Conservation (phyloP, 139 green algal genomes). For the Microglena sp. region DNA sequence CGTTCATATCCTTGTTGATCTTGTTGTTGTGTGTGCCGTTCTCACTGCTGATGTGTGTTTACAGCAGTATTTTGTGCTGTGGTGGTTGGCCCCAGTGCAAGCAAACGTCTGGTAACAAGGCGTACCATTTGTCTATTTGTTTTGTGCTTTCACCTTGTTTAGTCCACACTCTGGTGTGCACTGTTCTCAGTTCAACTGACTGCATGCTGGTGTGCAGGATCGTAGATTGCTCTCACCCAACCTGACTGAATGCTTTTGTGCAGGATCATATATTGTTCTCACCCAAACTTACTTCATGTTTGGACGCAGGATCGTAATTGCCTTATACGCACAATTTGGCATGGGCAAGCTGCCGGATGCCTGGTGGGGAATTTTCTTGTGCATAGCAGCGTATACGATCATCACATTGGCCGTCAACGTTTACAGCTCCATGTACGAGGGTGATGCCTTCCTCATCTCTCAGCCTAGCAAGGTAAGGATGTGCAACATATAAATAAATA, state of each 20-base stretch:
- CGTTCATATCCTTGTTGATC: too few relatives aligned
- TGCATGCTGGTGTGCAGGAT: not conserved
- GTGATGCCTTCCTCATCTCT: conserved; percentile 50
- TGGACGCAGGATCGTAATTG: conserved; percentile 42
- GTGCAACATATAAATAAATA: too few relatives aligned
- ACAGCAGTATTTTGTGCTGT: too few relatives aligned
- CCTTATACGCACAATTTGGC: conserved; percentile 65
- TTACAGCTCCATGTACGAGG: conserved; percentile 40
- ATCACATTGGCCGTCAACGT: conserved; percentile 43
- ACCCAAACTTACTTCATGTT: not conserved
- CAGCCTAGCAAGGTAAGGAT: conserved; percentile 8
- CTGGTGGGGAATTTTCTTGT: conserved; percentile 44
- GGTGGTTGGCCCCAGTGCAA: too few relatives aligned
- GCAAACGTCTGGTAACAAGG: too few relatives aligned
- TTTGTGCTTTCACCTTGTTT: too few relatives aligned
- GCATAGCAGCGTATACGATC: conserved; percentile 48
- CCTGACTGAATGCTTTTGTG: not conserved
- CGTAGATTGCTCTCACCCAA: not conserved
- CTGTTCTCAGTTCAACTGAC: conserved; percentile 1
- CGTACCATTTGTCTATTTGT: too few relatives aligned
- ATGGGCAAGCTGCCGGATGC: conserved; percentile 54
- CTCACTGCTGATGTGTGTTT: too few relatives aligned
- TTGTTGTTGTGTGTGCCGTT: too few relatives aligned
- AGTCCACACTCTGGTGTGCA: not conserved
- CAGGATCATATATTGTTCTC: not conserved